Base-by-base conservation (phyloP, 1,284 basidiomycete genomes). In the Trametes versicolor region DNA sequence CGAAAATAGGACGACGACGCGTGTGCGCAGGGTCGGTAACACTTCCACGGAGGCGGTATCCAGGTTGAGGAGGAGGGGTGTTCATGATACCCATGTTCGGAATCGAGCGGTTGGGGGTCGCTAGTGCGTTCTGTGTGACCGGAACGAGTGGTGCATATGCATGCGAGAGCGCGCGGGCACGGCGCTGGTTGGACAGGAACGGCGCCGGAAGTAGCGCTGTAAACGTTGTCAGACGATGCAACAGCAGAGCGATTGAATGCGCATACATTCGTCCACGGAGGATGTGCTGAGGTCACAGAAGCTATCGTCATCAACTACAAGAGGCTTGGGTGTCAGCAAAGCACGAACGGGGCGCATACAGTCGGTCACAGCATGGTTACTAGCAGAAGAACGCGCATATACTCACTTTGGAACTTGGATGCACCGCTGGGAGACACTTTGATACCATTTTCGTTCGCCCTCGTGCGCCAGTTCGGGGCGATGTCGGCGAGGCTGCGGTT, bases 1-100 rank as follows among this genome's bases (percentile, higher is more conserved):
- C 79, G 58, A 79, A 80, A 0, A 74, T 58, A 25, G 77, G 86
- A 34, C 90, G 83, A 63, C 88, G 85, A 56, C 90, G 83, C 9
- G 86, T 83, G 64, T 88, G 86, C 13, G 89, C 85, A 23, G 91
- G 90, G 73, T 92, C 91, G 6, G 91, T 93, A 52, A 88, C 77
- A 71, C 88, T 87, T 63, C 91, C 91, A 78, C 87, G 90, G 43
- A 89, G 77, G 74, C 86, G 87, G 58, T 89, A 81, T 70, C 81
- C 81, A 54, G 85, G 82, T 70, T 90, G 90, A 2, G 86, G 89
- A 47, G 91, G 89, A 57, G 90, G 90, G 51, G 90, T 92, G 47
- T 88, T 85, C 65, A 89, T 72, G 56, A 73, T 71, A 21, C 72
- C 75, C 34, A 77, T 66, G 4, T 68, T 61, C 41, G 67, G 71